phyloP scores from a whole-genome alignment of 257 asterid genomes.

The Marsdenia floribunda region DNA sequence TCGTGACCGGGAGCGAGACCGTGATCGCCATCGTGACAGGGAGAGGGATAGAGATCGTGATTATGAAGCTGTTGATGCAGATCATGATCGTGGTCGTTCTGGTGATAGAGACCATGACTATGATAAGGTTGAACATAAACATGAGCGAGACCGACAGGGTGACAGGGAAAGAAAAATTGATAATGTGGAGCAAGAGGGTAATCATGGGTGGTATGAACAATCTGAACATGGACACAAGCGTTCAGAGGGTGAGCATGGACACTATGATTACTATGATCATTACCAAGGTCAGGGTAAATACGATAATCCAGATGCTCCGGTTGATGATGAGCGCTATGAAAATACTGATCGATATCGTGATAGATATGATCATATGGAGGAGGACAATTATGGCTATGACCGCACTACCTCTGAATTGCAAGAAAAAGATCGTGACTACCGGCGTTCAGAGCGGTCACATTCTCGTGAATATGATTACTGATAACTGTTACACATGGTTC shows the following conservation, averaged over 20 bases:
- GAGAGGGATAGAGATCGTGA: slow-evolving; percentile 33
- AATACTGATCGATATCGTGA: slow-evolving; percentile 51
- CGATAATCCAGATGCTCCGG: slow-evolving; percentile 42
- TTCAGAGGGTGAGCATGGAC: slow-evolving; percentile 42
- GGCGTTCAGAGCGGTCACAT: slow-evolving; percentile 48
- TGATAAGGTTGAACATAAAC: slow-evolving; percentile 26
- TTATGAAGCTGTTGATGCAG: slow-evolving; percentile 25
- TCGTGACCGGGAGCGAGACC: slow-evolving; percentile 41
- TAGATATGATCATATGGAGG: slow-evolving; percentile 71
- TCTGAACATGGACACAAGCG: slow-evolving; percentile 44
- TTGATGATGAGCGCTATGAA: slow-evolving; percentile 53
- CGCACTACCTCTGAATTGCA: slow-evolving; percentile 45
- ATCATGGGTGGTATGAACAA: slow-evolving; percentile 42
- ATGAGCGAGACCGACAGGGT: slow-evolving; percentile 40
- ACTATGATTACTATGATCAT: slow-evolving; percentile 53
- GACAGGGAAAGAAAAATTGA: slow-evolving; percentile 53
- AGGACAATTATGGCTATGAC: slow-evolving; percentile 60
- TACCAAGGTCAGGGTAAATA: slow-evolving; percentile 40
- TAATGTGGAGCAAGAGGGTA: slow-evolving; percentile 55
- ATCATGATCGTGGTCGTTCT: slow-evolving; percentile 30
- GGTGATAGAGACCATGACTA: slow-evolving; percentile 31
- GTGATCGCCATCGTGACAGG: slow-evolving; percentile 24
- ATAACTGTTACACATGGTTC: neutral
- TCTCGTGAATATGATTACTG: slow-evolving; percentile 40
- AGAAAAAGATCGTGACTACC: slow-evolving; percentile 41